Base-by-base conservation (phyloP, 2,329 filamentous ascomycete species). In the Arachnopeziza araneosa region DNA sequence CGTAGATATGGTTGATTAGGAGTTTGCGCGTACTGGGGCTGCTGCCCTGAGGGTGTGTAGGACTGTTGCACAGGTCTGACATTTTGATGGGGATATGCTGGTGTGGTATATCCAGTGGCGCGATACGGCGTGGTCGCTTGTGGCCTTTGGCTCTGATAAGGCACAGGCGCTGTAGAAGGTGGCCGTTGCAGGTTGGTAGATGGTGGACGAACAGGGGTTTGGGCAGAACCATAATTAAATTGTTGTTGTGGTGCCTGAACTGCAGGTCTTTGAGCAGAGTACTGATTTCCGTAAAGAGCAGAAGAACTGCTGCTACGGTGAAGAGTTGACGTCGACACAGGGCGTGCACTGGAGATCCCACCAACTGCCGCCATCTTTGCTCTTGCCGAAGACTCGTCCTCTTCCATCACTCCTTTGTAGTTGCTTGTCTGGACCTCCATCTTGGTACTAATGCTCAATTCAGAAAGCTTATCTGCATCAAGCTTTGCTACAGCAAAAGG, bases 401-500 rank as follows among this genome's bases (percentile, higher is more conserved):
- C 81, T 62, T 83, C 82, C 74, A 84, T 75, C 1, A 80, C 76
- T 32, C 82, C 82, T 54, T 76, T 77, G 64, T 78, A 76, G 62
- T 82, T 75, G 56, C 76, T 75, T 24, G 75, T 73, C 57, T 78
- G 74, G 60, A 83, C 74, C 17, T 79, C 67, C 44, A 84, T 76
- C 44, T 79, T 80, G 23, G 76, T 77, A 69, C 77, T 82, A 63
- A 84, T 79, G 56, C 77, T 79, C 17, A 84, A 72, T 51, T 81
- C 80, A 36, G 78, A 77, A 17, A 84, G 69, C 62, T 80, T 79
- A 63, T 83, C 79, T 14, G 80, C 79, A 63, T 83, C 78, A 32
- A 84, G 72, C 68, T 83, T 84, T 17, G 82, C 79, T 24, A 84
- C 79, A 19, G 80, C 80, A 64, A 83, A 83, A 7, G 82, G 82